Percentiles rank a stretch among this genome's conserved stretches.
These are phyloP conservation scores for Herpetomonas tarakana DNA, from an alignment of 208 protist genomes.

Conservation along the genomic window DNA sequence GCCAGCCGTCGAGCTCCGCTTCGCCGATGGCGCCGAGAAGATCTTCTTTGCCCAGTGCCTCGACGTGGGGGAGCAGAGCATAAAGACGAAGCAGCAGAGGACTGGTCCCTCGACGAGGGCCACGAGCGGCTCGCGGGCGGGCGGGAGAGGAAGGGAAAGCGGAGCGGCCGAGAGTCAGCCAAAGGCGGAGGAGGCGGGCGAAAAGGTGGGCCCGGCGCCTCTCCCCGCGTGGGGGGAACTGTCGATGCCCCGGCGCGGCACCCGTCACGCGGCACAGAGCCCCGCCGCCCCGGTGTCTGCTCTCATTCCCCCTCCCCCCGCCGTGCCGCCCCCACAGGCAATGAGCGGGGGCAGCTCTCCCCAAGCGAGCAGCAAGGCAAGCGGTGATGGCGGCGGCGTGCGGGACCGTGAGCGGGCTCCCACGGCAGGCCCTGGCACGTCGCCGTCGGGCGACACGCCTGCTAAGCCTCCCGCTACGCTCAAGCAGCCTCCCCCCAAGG, in stretches of 20 bases:
- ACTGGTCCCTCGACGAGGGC: background rate
- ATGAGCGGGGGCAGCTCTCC: no score
- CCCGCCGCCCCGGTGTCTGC: no score
- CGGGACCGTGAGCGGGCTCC: background rate
- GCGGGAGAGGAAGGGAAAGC: no score
- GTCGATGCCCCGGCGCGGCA: slow-evolving; percentile 7
- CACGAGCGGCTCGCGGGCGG: background rate
- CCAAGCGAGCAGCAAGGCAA: no score
- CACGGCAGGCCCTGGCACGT: background rate
- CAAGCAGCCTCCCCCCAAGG: background rate
- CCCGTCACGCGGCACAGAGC: background rate
- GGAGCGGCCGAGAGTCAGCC: background rate
- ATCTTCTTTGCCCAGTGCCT: slow-evolving; percentile 81
- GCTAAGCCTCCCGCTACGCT: background rate
- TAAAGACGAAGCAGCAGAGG: background rate
- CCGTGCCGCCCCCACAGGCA: no score
- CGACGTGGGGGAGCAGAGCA: slow-evolving; percentile 15
- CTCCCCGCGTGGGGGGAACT: slow-evolving; percentile 24
- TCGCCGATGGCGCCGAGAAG: slow-evolving; percentile 76
- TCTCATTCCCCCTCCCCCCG: background rate
- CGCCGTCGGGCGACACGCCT: background rate
- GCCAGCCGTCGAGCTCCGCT: slow-evolving; percentile 74
- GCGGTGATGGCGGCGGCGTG: no score
- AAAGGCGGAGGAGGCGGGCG: slow-evolving; percentile 1
- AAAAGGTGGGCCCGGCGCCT: slow-evolving; percentile 16